Percentiles rank a stretch among this genome's conserved stretches.
Evolutionary conservation across 345 rosid genomes (phyloP).

Genomic region (Pistacia vera): DNA sequence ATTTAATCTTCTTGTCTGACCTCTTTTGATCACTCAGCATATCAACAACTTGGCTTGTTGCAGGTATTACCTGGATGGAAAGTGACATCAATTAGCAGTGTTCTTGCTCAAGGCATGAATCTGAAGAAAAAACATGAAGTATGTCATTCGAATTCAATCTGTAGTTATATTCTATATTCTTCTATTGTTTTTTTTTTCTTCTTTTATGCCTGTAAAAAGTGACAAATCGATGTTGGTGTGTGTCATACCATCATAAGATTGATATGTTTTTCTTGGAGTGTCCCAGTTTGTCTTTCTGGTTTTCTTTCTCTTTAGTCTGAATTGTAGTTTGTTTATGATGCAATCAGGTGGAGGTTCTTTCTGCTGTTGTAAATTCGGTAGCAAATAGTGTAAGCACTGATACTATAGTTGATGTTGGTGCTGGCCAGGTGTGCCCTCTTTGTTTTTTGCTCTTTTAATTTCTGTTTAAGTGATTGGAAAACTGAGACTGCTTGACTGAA

Average conservation of each 20-base stretch:
- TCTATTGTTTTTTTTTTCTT: background rate
- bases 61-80: slow-evolving; percentile 59
- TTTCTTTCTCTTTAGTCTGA: background rate
- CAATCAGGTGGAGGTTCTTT: slow-evolving; percentile 83
- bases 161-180: background rate
- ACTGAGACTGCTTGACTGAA: background rate
- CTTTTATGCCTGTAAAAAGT: background rate
- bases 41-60: slow-evolving; percentile 15
- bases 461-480: background rate
- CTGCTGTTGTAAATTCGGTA: slow-evolving; percentile 69
- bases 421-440: slow-evolving; percentile 74
- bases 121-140: slow-evolving; percentile 91
- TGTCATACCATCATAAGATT: background rate
- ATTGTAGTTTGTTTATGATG: slow-evolving; percentile 15
- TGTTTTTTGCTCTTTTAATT: background rate
- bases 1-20: background rate
- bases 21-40: background rate
- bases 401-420: slow-evolving; percentile 82
- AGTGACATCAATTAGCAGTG: slow-evolving; percentile 51
- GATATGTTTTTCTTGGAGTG: background rate
- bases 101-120: slow-evolving; percentile 92
- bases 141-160: slow-evolving; percentile 14
- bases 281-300: background rate
- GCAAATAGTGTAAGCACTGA: slow-evolving; percentile 53
- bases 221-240: background rate